These are phyloP conservation scores for Talaromyces sp. DNA, from an alignment of 2,329 filamentous ascomycete species.

Conservation along the genomic window DNA sequence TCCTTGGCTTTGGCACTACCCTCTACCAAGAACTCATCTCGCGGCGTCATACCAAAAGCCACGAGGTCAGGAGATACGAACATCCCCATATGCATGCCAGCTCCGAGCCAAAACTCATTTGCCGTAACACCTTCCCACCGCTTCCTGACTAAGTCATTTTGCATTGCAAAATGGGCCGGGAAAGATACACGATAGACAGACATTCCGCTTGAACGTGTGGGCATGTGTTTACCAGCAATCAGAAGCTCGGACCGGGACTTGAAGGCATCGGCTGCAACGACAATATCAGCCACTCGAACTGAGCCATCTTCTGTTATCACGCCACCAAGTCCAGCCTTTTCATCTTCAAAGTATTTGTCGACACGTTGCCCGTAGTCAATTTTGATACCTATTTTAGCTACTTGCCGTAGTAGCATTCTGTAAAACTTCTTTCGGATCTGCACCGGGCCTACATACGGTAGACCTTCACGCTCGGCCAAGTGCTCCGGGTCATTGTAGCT, in stretches of 20 bases:
- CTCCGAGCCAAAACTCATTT: background rate
- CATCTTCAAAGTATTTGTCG: background rate
- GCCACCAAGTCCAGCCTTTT: background rate
- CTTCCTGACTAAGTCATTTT: background rate
- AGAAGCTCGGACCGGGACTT: background rate
- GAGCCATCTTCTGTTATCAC: background rate
- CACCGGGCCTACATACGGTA: background rate
- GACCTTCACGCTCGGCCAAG: background rate
- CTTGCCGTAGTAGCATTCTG: background rate
- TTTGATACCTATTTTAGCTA: background rate
- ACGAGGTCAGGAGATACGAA: background rate
- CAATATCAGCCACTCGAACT: background rate
- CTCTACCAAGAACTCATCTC: background rate
- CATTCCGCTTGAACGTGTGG: background rate
- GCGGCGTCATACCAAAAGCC: background rate
- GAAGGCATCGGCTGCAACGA: constrained; percentile 5
- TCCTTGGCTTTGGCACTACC: background rate
- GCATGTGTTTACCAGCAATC: background rate
- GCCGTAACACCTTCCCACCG: background rate
- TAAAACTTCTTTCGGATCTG: background rate
- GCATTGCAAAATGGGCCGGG: background rate
- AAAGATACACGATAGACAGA: background rate
- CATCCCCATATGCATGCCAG: background rate
- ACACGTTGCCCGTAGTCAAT: background rate
- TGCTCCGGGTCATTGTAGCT: background rate